Conservation (phyloP, 2,329 filamentous ascomycete species). For the Colletotrichum trifolii region DNA sequence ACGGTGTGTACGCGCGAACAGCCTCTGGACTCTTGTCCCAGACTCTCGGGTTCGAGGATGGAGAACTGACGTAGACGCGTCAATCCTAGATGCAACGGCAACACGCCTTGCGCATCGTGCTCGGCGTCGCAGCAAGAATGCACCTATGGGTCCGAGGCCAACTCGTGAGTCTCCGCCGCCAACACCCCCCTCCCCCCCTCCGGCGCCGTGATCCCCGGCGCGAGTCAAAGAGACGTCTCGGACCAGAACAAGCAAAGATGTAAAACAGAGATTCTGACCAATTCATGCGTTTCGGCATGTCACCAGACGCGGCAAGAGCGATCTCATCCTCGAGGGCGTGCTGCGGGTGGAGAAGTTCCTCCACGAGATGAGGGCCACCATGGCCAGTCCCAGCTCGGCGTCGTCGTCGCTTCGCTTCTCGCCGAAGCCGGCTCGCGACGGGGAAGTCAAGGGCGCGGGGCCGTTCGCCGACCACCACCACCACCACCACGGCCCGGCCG, state of each 20-base stretch:
- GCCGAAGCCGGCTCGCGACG: conserved; percentile 28
- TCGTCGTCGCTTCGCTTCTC: conserved; percentile 28
- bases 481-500: conserved; percentile 17
- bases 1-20: conserved; percentile 45
- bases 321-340: conserved; percentile 62
- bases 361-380: conserved; percentile 54
- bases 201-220: conserved; percentile 24
- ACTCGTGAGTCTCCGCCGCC: conserved; percentile 49
- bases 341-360: conserved; percentile 59
- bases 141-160: conserved; percentile 55
- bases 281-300: conserved; percentile 12
- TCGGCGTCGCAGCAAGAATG: conserved; percentile 50
- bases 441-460: conserved; percentile 20
- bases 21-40: conserved; percentile 16
- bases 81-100: conserved; percentile 57
- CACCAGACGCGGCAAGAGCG: conserved; percentile 59
- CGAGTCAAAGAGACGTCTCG: background rate
- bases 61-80: conserved; percentile 15
- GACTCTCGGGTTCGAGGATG: conserved; percentile 12
- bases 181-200: too few relatives aligned
- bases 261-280: conserved; percentile 7
- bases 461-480: conserved; percentile 23
- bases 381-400: conserved; percentile 44
- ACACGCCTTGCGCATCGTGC: conserved; percentile 56
- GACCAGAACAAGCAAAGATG: background rate